Base-by-base conservation (phyloP, 1,284 basidiomycete genomes). In the Anthracocystis walkeri region DNA sequence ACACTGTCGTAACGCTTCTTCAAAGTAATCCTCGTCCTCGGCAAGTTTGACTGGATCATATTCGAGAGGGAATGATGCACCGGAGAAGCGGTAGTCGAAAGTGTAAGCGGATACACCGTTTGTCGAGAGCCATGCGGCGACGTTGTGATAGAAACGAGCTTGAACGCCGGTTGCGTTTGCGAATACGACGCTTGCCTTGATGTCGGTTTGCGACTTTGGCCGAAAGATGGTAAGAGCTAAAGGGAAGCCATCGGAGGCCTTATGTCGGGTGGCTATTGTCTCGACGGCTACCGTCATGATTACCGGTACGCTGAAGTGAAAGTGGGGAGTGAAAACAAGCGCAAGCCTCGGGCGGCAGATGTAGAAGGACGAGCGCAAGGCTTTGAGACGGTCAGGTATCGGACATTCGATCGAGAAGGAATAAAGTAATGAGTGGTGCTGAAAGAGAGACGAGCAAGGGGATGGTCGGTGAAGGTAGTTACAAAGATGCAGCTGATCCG, bases 61-160 rank as follows among this genome's bases (percentile, higher is more conserved):
- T 20, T 76, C 63, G 23, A 63, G 57, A 8, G 80, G 80, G 35
- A 81, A 78, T 7, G 76, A 78, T 6, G 60, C 55, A 7, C 80
- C 80, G 1, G 72, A 71, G 40, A 59, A 81, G 42, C 78, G 69
- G 23, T 76, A 81, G 72, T 81, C 80, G 55, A 80, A 78, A 0
- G 80, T 81, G 42, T 67, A 75, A 14, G 75, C 74, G 10, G 64
- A 73, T 0, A 81, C 62, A n/a, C 78, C 80, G 27, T 79, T 65
- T 7, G 52, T 49, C 1, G 76, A 55, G 18, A 81, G 73, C 65
- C 67, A 80, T 0, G 54, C 40, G 21, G 80, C 78, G 16, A 76
- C 70, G 25, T 54, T 64, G 61, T 78, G 78, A 55, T 81, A 81
- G 72, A 81, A 80, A 2, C 74, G 67, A 50, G 56, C 80, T 35